Evolutionary conservation across 805 yeast species (phyloP), one percentile per base, ranked within the genome.

Genomic region (Wickerhamiella azyma): DNA sequence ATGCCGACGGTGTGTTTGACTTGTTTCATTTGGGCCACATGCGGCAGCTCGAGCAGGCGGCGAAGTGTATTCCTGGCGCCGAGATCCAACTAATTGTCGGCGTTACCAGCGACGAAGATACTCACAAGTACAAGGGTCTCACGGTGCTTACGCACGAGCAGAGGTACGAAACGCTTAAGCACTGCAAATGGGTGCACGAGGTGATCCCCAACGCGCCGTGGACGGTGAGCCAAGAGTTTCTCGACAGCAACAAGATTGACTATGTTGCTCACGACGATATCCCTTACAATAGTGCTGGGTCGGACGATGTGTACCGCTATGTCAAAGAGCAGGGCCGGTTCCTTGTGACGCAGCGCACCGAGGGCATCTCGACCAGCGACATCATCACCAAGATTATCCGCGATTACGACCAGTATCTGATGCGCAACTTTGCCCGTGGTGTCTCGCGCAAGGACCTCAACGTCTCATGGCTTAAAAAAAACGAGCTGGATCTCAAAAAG

Each of bases 1-100:
- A 92, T 61, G 98, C 98, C 5, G 98, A 92, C 65, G 98, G 98
- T 45, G 96, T 92, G 16, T 92, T 92, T 68, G 98, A 92, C 65
- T 67, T 92, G 51, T 92, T 92, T 67, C 98, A 92, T 64, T 63
- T 92, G 58, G 98, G 98, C 19, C 98, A 92, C 61, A 92, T 92
- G 98, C 78, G 86, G 59, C 98, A 92, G 63, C 70, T 92, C 55
- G 97, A 92, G 60, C 98, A 92, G 66, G 89, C 97, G 55, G 89
- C 92, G 58, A 88, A 89, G 62, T 76, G 94, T 13, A 77, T 92
- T 51, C 81, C 84, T 10, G 85, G 85, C 55, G 40, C 29, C 14
- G 37, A 42, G 13, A 94, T 83, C 28, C 72, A 76, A 47, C 70
- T 92, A 57, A 86, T 92, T 24, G 85, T 89, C 56, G 98, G 98